phyloP scores from a whole-genome alignment of 176 grass and related monocot species.

The Pontederia crassipes region DNA sequence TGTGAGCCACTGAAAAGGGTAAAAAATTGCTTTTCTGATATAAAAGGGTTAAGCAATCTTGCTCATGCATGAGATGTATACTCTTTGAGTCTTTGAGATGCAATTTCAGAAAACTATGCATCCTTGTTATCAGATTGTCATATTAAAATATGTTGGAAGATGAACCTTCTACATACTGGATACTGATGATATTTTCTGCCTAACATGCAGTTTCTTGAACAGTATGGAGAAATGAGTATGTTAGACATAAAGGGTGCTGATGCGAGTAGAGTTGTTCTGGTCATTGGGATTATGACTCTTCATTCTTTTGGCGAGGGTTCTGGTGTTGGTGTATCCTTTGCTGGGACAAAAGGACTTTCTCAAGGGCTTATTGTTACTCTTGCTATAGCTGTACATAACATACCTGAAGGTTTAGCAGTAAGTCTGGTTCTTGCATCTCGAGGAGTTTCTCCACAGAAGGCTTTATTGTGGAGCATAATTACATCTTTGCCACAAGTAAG shows the following conservation, averaged over 20 bases:
- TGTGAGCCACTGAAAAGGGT: too few relatives aligned
- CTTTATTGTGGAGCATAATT: slow-evolving; percentile 97
- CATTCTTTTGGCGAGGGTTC: slow-evolving; percentile 99
- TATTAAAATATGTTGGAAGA: too few relatives aligned
- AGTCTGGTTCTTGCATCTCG: slow-evolving; percentile 88
- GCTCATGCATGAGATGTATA: too few relatives aligned
- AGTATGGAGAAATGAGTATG: slow-evolving; percentile 25
- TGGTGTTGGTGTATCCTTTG: slow-evolving; percentile 96
- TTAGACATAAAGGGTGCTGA: slow-evolving; percentile 91
- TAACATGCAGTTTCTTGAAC: slow-evolving; percentile 63
- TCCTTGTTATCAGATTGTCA: too few relatives aligned
- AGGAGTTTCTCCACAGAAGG: slow-evolving; percentile 81
- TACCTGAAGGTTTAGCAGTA: slow-evolving; percentile 98
- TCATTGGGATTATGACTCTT: slow-evolving; percentile 98
- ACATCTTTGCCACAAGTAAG: slow-evolving; percentile 95
- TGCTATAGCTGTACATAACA: slow-evolving; percentile 97
- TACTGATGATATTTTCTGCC: too few relatives aligned
- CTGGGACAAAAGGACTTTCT: slow-evolving; percentile 80
- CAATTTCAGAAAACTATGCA: too few relatives aligned
- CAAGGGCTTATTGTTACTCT: slow-evolving; percentile 88
- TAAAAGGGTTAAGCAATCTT: too few relatives aligned
- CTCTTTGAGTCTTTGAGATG: too few relatives aligned
- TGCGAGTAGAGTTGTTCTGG: slow-evolving; percentile 98
- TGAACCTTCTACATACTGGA: too few relatives aligned
- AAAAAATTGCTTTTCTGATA: too few relatives aligned